These are phyloP conservation scores for Metschnikowia corniflorae DNA, from an alignment of 805 yeast species.

Conservation along the genomic window DNA sequence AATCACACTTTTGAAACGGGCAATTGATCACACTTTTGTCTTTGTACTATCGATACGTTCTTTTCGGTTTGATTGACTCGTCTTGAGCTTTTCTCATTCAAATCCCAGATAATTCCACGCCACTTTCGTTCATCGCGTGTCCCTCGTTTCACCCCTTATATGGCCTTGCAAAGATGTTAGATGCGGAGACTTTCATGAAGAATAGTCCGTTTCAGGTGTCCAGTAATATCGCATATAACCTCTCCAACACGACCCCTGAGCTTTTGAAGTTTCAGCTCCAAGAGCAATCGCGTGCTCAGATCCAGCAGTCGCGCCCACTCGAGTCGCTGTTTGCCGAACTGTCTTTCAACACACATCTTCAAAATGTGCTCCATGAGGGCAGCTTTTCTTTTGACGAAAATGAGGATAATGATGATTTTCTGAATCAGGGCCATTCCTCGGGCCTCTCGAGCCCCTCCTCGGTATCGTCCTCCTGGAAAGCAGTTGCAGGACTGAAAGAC, in stretches of 20 bases:
- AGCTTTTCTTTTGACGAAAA: constrained; percentile 13
- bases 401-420: constrained; percentile 14
- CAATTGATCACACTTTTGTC: too few species aligned
- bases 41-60: too few species aligned
- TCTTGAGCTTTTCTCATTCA: too few species aligned
- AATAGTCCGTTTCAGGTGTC: constrained; percentile 36
- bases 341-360: constrained; percentile 35
- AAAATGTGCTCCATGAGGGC: constrained; percentile 14
- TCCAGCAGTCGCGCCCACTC: constrained; percentile 3
- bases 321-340: constrained; percentile 25
- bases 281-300: constrained; percentile 30
- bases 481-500: constrained; percentile 14
- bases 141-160: not conserved
- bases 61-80: too few species aligned
- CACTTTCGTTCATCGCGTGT: not conserved
- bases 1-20: too few species aligned
- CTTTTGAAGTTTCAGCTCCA: constrained; percentile 42
- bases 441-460: constrained; percentile 20
- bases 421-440: constrained; percentile 6
- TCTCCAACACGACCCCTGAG: constrained; percentile 40
- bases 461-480: constrained; percentile 13
- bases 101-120: too few species aligned
- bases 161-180: constrained; percentile 28
- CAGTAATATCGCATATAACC: constrained; percentile 28
- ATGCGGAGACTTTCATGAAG: constrained; percentile 33